These are phyloP conservation scores for Citrus australasica DNA, from an alignment of 345 rosid species.

Conservation along the genomic window DNA sequence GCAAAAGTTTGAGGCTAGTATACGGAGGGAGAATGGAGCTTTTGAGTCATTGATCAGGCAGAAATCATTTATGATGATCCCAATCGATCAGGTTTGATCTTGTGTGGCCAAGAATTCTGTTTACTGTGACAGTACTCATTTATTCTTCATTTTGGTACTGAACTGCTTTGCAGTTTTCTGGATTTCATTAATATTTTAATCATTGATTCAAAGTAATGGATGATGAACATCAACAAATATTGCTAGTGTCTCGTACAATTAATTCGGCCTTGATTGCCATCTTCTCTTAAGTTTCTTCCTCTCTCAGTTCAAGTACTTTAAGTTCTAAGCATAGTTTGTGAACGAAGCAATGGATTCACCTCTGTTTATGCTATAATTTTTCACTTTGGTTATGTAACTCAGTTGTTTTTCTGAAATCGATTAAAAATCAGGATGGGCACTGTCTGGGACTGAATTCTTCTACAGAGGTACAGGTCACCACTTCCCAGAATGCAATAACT, in stretches of 20 bases:
- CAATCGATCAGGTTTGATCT: slow-evolving; percentile 76
- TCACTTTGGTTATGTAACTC: background rate
- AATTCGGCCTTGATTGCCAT: background rate
- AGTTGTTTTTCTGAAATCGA: background rate
- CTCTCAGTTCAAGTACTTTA: background rate
- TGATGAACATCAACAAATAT: background rate
- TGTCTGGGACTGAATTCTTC: slow-evolving; percentile 55
- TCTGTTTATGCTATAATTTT: background rate
- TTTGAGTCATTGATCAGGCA: slow-evolving; percentile 95
- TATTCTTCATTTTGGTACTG: background rate
- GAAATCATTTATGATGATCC: slow-evolving; percentile 94
- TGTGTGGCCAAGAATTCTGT: background rate
- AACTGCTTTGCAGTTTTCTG: slow-evolving; percentile 4
- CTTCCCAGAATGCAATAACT: slow-evolving; percentile 75
- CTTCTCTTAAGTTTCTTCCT: no score
- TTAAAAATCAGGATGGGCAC: slow-evolving; percentile 55
- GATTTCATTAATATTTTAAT: background rate
- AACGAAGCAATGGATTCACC: background rate
- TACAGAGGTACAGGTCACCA: slow-evolving; percentile 52
- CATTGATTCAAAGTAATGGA: background rate
- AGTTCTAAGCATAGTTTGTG: background rate
- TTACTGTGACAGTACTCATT: background rate
- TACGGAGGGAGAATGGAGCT: slow-evolving; percentile 87
- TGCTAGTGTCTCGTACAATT: background rate
- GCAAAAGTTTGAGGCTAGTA: slow-evolving; percentile 94